Evolutionary conservation across 371 early-diverging fungal species (phyloP), one percentile per base, ranked within the genome.

Genomic region (Fennellomyces sp.): DNA sequence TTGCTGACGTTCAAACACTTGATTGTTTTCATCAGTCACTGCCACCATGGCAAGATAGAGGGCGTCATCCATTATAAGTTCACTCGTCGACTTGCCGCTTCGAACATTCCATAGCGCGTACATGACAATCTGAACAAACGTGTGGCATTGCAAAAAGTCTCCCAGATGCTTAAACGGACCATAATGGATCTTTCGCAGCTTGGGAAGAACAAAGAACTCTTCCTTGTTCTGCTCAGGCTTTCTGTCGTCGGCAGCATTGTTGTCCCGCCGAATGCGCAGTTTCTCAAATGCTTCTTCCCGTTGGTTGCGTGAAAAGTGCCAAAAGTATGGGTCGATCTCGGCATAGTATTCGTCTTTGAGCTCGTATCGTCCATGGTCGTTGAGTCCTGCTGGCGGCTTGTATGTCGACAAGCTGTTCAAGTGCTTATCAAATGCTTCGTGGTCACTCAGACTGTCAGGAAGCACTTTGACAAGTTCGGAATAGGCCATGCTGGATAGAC

Each of bases 301-400:
- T 65, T 95, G 92, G 65, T 96, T 95, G 5, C 92, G 84, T 15
- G 91, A 86, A 69, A 91, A 96, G 63, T 96, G 95, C 75, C 92
- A 91, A 73, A 91, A 97, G 80, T 93, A 96, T 5, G 96, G 95
- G 56, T 97, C 92, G 10, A 95, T 91, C 30, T 94, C 91, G 33
- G 82, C 83, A 63, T 89, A 86, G 61, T 76, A 91, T 70, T 94
- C 90, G 15, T 90, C 89, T 57, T 91, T 91, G 33, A 98, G 88
- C 60, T 91, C 93, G 70, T 97, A 97, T 13, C 86, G 54, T 0
- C 97, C 98, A 54, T 85, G 81, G 61, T 96, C 96, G 42, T 82
- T 83, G 21, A 89, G 72, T 17, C 92, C 89, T 29, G 90, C 90
- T 0, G 97, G 97, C 2, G 88, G 83, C 27, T 89, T 91, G 74